These are phyloP conservation scores for Neurospora sp. DNA, from an alignment of 495 filamentous ascomycete genomes.

Conservation along the genomic window DNA sequence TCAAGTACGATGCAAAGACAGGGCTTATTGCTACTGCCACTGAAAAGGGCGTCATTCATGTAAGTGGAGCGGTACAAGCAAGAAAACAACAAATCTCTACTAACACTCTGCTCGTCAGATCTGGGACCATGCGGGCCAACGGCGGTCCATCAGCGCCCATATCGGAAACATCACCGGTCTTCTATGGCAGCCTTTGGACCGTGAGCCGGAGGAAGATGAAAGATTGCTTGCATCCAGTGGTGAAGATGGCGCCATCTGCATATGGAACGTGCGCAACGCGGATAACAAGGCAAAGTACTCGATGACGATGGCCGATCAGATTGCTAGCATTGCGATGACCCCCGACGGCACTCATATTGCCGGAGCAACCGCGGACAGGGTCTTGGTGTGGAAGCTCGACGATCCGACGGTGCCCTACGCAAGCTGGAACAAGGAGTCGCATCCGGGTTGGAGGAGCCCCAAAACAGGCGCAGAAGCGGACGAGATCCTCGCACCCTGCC, in stretches of 20 bases:
- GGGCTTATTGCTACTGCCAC: slow-evolving; percentile 38
- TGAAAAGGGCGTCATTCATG: slow-evolving; percentile 42
- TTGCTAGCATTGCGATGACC: slow-evolving; percentile 54
- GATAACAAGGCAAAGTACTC: slow-evolving; percentile 47
- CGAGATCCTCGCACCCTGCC: slow-evolving; percentile 41
- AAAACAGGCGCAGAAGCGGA: slow-evolving; percentile 31
- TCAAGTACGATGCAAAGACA: slow-evolving; percentile 38
- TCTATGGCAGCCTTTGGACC: slow-evolving; percentile 41
- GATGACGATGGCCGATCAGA: slow-evolving; percentile 41
- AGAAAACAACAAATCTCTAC: background rate
- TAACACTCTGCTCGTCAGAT: slow-evolving; percentile 25
- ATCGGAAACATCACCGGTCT: slow-evolving; percentile 38
- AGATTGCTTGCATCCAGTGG: slow-evolving; percentile 42
- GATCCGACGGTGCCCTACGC: slow-evolving; percentile 55
- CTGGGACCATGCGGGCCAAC: slow-evolving; percentile 37
- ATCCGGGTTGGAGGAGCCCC: slow-evolving; percentile 43
- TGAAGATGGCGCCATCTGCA: slow-evolving; percentile 54
- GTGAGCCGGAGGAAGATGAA: slow-evolving; percentile 28
- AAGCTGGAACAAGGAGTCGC: slow-evolving; percentile 43
- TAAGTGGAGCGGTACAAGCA: slow-evolving; percentile 17
- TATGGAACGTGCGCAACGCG: slow-evolving; percentile 54
- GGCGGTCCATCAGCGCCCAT: slow-evolving; percentile 39
- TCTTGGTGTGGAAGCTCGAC: slow-evolving; percentile 65
- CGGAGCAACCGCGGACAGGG: slow-evolving; percentile 51
- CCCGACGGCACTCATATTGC: slow-evolving; percentile 64